Evolutionary conservation across 805 yeast genomes (phyloP).

Genomic region (Starmera dryadoides): DNA sequence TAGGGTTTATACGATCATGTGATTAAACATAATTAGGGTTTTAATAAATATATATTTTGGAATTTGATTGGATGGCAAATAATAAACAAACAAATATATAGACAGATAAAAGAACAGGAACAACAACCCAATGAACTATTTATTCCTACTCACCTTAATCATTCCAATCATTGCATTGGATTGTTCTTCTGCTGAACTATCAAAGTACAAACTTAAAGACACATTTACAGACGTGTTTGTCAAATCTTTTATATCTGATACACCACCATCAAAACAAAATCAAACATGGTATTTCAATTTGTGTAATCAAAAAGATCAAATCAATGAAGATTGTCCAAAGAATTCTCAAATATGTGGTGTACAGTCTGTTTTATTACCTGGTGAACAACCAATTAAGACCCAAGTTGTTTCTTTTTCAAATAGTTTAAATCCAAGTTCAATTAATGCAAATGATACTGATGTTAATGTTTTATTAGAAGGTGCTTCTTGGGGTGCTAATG

Average conservation of each 20-base stretch:
- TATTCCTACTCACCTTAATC: not conserved
- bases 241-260: constrained; percentile 34
- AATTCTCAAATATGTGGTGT: constrained; percentile 78
- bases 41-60: too few relatives aligned
- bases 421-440: constrained; percentile 27
- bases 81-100: too few relatives aligned
- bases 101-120: too few relatives aligned
- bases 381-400: constrained; percentile 38
- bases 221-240: constrained; percentile 41
- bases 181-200: constrained; percentile 1
- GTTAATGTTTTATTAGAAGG: constrained; percentile 37
- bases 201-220: constrained; percentile 13
- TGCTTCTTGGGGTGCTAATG: constrained; percentile 64
- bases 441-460: constrained; percentile 21
- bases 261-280: constrained; percentile 74
- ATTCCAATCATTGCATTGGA: not conserved
- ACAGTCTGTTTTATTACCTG: constrained; percentile 46
- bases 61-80: too few relatives aligned
- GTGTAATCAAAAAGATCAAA: constrained; percentile 40
- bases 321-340: constrained; percentile 49
- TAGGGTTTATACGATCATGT: too few relatives aligned
- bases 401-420: constrained; percentile 56
- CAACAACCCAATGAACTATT: not conserved
- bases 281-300: constrained; percentile 66
- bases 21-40: too few relatives aligned